Evolutionary conservation across 2,329 filamentous ascomycete genomes (phyloP).

Genomic region (Parafenestella ontariensis): DNA sequence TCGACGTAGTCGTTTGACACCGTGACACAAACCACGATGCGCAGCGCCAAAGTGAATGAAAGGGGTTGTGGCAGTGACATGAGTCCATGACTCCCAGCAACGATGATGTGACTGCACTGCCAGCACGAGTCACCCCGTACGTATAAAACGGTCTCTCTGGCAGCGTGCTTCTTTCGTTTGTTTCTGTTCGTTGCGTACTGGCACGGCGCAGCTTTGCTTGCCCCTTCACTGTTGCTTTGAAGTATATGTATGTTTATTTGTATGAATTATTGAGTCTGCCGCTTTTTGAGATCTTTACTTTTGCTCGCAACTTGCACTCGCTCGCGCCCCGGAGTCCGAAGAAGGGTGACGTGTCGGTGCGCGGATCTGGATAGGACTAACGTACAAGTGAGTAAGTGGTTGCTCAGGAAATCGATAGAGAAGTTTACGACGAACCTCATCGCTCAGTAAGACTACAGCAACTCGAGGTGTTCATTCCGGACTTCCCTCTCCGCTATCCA

Average conservation of each 20-base stretch:
- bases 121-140: constrained; percentile 1
- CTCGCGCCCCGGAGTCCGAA: too few species aligned
- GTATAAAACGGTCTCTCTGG: background rate
- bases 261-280: background rate
- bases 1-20: background rate
- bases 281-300: background rate
- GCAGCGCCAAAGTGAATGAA: background rate
- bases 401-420: background rate
- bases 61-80: background rate
- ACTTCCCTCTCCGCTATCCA: background rate
- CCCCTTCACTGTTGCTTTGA: background rate
- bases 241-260: too few species aligned
- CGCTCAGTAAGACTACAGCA: background rate
- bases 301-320: background rate
- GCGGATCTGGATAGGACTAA: too few species aligned
- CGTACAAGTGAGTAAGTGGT: background rate
- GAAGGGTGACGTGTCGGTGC: too few species aligned
- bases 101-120: constrained; percentile 8
- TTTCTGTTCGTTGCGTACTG: background rate
- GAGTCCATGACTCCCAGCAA: constrained; percentile 5
- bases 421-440: background rate
- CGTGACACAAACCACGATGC: background rate
- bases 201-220: too few species aligned
- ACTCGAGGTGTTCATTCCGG: background rate
- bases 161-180: background rate